These are phyloP conservation scores for Aegilops tauschii DNA, from an alignment of 176 grass and related monocot genomes.

Conservation along the genomic window DNA sequence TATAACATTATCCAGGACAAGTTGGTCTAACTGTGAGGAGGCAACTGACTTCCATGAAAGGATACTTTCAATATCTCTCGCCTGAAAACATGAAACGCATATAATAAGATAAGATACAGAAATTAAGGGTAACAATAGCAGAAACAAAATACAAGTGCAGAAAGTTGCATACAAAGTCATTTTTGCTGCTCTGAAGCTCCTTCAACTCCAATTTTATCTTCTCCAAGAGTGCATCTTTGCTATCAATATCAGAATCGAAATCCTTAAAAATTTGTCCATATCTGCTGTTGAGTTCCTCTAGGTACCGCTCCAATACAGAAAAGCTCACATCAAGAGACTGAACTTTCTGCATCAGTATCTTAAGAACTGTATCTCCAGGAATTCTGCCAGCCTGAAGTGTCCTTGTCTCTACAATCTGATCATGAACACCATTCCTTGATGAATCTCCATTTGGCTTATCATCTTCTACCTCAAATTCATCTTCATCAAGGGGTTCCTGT, in stretches of 20 bases:
- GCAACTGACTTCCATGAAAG: slow-evolving; percentile 64
- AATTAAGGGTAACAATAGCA: slow-evolving; percentile 17
- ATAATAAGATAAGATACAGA: slow-evolving; percentile 5
- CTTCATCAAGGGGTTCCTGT: slow-evolving; percentile 44
- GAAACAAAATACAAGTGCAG: not conserved
- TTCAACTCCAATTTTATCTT: slow-evolving; percentile 73
- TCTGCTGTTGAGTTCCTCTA: slow-evolving; percentile 91
- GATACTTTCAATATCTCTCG: slow-evolving; percentile 57
- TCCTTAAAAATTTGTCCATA: slow-evolving; percentile 97
- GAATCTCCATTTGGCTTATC: slow-evolving; percentile 51
- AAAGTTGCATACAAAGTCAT: slow-evolving; percentile 51
- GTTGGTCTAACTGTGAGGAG: slow-evolving; percentile 73
- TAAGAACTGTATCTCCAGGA: slow-evolving; percentile 88
- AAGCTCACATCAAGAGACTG: slow-evolving; percentile 96
- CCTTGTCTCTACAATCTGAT: slow-evolving; percentile 54
- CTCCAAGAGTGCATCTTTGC: slow-evolving; percentile 59
- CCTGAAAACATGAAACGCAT: slow-evolving; percentile 44
- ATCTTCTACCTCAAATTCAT: slow-evolving; percentile 50
- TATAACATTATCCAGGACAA: slow-evolving; percentile 49
- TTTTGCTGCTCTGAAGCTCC: slow-evolving; percentile 60
- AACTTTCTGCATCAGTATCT: slow-evolving; percentile 94
- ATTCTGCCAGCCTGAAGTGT: slow-evolving; percentile 78
- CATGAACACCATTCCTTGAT: slow-evolving; percentile 37
- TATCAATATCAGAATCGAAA: slow-evolving; percentile 85
- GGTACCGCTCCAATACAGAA: slow-evolving; percentile 86